Evolutionary conservation across 1,284 basidiomycete species (phyloP).

Genomic region (Fomitopsis palustris): DNA sequence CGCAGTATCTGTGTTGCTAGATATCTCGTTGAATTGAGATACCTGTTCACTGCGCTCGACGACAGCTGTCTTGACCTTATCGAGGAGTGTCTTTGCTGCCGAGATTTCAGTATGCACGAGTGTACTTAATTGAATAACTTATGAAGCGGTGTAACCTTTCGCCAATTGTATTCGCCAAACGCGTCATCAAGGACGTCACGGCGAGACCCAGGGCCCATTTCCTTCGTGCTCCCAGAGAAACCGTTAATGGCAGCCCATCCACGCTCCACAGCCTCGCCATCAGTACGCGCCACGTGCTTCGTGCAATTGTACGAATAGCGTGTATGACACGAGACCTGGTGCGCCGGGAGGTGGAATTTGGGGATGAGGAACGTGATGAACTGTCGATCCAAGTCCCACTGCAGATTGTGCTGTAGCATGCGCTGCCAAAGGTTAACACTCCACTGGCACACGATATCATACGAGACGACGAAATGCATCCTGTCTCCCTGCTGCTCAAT

Average conservation of each 20-base stretch:
- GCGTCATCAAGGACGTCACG: slow-evolving; percentile 1
- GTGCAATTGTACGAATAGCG: slow-evolving; percentile 7
- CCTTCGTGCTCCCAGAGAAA: background rate
- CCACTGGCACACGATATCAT: slow-evolving; percentile 21
- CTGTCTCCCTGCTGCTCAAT: background rate
- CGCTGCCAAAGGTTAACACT: slow-evolving; percentile 9
- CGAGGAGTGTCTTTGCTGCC: background rate
- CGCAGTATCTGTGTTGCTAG: background rate
- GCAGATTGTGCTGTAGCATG: background rate
- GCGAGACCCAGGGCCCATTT: slow-evolving; percentile 6
- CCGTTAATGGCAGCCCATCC: slow-evolving; percentile 2
- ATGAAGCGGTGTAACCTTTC: background rate
- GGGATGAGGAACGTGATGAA: slow-evolving; percentile 4
- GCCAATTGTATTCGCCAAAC: slow-evolving; percentile 2
- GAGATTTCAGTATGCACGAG: background rate
- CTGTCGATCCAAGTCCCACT: background rate
- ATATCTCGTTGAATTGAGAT: background rate
- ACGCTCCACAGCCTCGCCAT: too few species aligned
- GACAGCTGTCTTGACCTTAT: background rate
- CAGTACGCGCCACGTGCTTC: slow-evolving; percentile 3
- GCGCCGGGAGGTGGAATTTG: slow-evolving; percentile 8
- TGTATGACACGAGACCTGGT: slow-evolving; percentile 1
- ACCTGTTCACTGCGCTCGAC: background rate
- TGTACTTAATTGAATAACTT: background rate
- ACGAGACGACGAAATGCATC: slow-evolving; percentile 7